Conservation (phyloP, 805 yeast species). For the Suhomyces canberraensis region DNA sequence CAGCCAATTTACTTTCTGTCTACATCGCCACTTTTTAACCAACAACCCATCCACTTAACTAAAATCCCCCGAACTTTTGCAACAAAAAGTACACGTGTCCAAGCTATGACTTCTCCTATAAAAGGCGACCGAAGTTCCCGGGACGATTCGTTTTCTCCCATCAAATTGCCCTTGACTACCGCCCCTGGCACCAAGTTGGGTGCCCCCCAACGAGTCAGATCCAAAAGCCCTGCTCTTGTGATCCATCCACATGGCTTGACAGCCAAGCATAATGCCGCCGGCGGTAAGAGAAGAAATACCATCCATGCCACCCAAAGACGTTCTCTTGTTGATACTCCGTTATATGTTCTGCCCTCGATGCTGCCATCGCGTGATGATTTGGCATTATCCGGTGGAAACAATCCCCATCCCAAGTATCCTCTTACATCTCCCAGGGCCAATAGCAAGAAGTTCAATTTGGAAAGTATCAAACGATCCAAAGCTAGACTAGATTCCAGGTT, state of each 20-base stretch:
- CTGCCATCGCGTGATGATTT: constrained; percentile 4
- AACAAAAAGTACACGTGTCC: no score
- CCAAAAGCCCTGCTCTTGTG: constrained; percentile 8
- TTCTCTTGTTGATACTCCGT: constrained; percentile 12
- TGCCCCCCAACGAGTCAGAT: background rate
- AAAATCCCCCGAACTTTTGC: no score
- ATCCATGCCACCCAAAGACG: constrained; percentile 8
- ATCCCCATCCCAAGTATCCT: constrained; percentile 5
- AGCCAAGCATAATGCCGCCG: constrained; percentile 27
- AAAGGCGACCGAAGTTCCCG: background rate
- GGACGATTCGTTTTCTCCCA: constrained; percentile 15
- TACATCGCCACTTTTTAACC: no score
- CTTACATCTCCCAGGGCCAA: constrained; percentile 11
- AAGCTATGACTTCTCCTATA: background rate
- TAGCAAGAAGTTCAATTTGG: constrained; percentile 7
- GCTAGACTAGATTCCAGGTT: constrained; percentile 15
- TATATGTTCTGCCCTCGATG: constrained; percentile 3
- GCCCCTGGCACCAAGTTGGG: constrained; percentile 2
- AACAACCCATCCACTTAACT: no score
- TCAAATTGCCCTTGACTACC: constrained; percentile 10
- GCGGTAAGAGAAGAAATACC: constrained; percentile 20
- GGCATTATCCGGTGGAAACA: background rate
- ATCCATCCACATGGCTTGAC: constrained; percentile 44
- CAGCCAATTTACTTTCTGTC: no score
- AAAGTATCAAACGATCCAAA: constrained; percentile 14